Percentiles rank a stretch among this genome's conserved stretches.
phyloP scores from a whole-genome alignment of 495 filamentous ascomycete genomes.

The Hypoxylon fuscum region DNA sequence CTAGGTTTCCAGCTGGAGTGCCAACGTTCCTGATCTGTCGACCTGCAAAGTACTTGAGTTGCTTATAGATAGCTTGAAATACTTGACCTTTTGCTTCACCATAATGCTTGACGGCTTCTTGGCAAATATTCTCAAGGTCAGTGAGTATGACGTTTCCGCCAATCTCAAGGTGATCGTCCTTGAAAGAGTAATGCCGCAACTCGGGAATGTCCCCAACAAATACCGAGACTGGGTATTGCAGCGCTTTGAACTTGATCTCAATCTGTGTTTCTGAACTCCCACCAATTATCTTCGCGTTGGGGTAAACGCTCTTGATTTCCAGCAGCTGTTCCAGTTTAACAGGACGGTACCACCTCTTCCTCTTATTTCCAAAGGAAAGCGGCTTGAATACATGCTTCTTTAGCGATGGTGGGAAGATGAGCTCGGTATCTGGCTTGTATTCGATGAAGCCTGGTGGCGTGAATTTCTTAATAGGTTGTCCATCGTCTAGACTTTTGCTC shows the following conservation, averaged over 20 bases:
- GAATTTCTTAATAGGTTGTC: slow-evolving; percentile 71
- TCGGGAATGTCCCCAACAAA: slow-evolving; percentile 94
- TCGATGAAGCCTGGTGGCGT: slow-evolving; percentile 89
- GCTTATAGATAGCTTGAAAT: slow-evolving; percentile 77
- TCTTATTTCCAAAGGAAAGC: slow-evolving; percentile 91
- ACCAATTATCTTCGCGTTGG: slow-evolving; percentile 91
- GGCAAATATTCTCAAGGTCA: slow-evolving; percentile 77
- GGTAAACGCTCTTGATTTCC: slow-evolving; percentile 87
- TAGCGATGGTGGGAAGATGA: slow-evolving; percentile 90
- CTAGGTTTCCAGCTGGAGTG: slow-evolving; percentile 93
- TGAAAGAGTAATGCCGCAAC: slow-evolving; percentile 78
- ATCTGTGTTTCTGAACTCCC: slow-evolving; percentile 98
- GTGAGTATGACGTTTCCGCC: slow-evolving; percentile 93
- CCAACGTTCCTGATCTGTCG: slow-evolving; percentile 96
- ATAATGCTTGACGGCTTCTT: slow-evolving; percentile 82
- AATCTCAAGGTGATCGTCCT: slow-evolving; percentile 82
- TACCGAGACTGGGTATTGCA: slow-evolving; percentile 88
- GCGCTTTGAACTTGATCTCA: slow-evolving; percentile 96
- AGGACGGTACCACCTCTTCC: slow-evolving; percentile 92
- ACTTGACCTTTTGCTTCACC: slow-evolving; percentile 75
- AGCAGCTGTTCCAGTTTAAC: slow-evolving; percentile 87
- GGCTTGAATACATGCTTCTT: slow-evolving; percentile 83
- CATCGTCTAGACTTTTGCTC: slow-evolving; percentile 55
- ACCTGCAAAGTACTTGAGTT: slow-evolving; percentile 91
- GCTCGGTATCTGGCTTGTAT: slow-evolving; percentile 89